Evolutionary conservation across 2,329 filamentous ascomycete genomes (phyloP).

Genomic region (Penicillium sp.): DNA sequence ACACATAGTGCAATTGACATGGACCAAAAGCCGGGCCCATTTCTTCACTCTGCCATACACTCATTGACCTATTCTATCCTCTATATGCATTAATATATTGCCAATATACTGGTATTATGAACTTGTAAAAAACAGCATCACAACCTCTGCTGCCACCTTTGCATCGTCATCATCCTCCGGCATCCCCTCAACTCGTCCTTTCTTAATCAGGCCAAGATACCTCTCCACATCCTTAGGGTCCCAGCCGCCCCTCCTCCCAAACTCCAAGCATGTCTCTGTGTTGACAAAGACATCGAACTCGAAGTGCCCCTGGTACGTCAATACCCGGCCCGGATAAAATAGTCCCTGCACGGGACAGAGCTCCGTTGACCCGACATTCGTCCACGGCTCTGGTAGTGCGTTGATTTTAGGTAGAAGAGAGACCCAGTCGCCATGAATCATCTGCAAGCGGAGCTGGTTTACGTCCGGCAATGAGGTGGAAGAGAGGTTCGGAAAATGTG

Average conservation of each 20-base stretch:
- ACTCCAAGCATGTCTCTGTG: conserved; percentile 27
- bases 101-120: not conserved
- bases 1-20: not conserved
- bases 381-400: conserved; percentile 24
- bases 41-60: not conserved
- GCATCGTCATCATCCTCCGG: conserved; percentile 38
- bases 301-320: conserved; percentile 34
- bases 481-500: not conserved
- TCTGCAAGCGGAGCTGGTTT: conserved; percentile 34
- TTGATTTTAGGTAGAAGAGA: not conserved
- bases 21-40: not conserved
- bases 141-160: conserved; percentile 37
- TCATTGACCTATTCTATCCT: not conserved
- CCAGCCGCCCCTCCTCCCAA: conserved; percentile 30
- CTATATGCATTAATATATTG: not conserved
- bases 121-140: conserved; percentile 34
- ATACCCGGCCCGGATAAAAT: conserved; percentile 26
- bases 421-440: conserved; percentile 42
- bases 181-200: conserved; percentile 18
- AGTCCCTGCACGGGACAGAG: conserved; percentile 31
- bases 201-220: conserved; percentile 30
- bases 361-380: conserved; percentile 28
- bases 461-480: not conserved
- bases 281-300: conserved; percentile 32
- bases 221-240: conserved; percentile 13